Percentiles rank a stretch among this genome's conserved stretches.
Evolutionary conservation across 176 grass and related monocot genomes (phyloP).

Genomic region (Aegilops tauschii): DNA sequence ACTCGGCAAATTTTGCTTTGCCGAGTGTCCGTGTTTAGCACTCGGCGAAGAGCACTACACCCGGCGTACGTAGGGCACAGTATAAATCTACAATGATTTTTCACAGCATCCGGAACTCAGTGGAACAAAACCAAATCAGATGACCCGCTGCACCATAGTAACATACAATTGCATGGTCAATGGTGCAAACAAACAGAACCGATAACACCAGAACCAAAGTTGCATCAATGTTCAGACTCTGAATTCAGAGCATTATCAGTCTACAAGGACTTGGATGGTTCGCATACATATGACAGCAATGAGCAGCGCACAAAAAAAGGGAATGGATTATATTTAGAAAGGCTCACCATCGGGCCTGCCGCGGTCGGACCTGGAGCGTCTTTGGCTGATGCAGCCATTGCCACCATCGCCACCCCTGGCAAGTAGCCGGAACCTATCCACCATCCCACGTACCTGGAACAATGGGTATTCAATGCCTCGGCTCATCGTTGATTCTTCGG

Average conservation of each 20-base stretch:
- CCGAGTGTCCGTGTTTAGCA: no score
- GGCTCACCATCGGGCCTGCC: conserved; percentile 55
- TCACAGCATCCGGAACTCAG: not conserved
- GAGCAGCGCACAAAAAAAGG: not conserved
- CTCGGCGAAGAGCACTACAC: no score
- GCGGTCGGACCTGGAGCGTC: conserved; percentile 1
- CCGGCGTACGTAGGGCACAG: not conserved
- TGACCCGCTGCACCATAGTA: not conserved
- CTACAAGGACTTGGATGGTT: not conserved
- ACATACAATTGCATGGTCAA: not conserved
- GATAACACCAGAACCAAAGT: not conserved
- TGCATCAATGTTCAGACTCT: not conserved
- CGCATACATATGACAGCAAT: not conserved
- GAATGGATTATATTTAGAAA: not conserved
- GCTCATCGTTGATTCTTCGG: not conserved
- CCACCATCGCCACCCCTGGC: conserved; percentile 11
- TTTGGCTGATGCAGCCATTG: conserved; percentile 18
- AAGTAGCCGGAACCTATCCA: conserved; percentile 57
- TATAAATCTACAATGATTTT: not conserved
- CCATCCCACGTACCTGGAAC: conserved; percentile 57
- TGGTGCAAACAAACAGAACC: not conserved
- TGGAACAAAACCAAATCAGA: not conserved
- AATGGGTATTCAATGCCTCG: not conserved
- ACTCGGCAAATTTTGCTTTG: no score
- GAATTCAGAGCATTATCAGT: not conserved